These are phyloP conservation scores for Dactylella cylindrospora DNA, from an alignment of 2,329 filamentous ascomycete genomes.

Conservation along the genomic window DNA sequence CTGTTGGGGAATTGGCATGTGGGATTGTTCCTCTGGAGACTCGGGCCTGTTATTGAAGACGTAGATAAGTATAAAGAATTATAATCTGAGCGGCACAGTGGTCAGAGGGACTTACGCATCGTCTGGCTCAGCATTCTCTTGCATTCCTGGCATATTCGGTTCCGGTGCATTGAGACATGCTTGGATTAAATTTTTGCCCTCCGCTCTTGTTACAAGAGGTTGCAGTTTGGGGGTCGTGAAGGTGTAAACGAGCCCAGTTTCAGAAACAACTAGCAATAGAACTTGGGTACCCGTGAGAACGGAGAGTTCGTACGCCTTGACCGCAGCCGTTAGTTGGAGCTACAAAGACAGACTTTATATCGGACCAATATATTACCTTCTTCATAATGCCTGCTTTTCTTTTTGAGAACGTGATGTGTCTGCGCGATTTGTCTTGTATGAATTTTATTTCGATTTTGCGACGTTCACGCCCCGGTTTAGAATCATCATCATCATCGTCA, in stretches of 20 bases:
- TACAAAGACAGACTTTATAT: background rate
- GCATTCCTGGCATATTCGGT: constrained; percentile 70
- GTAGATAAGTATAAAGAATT: background rate
- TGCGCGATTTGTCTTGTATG: constrained; percentile 98
- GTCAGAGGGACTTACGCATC: constrained; percentile 44
- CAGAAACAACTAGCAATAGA: constrained; percentile 90
- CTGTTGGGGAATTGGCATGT: constrained; percentile 72
- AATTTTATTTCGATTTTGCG: constrained; percentile 99
- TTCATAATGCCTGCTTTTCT: constrained; percentile 99
- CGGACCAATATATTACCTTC: constrained; percentile 70
- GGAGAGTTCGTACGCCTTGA: constrained; percentile 90
- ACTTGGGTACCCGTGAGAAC: constrained; percentile 98
- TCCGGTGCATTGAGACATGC: constrained; percentile 96
- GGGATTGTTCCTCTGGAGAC: constrained; percentile 83
- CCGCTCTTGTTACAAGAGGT: constrained; percentile 94
- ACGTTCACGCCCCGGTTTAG: constrained; percentile 95
- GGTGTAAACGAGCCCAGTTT: constrained; percentile 95
- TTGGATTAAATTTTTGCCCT: constrained; percentile 99
- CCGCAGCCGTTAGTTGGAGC: constrained; percentile 39
- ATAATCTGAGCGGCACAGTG: background rate
- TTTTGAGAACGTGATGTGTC: constrained; percentile 99
- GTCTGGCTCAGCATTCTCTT: constrained; percentile 73
- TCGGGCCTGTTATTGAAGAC: constrained; percentile 63
- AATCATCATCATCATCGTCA: constrained; percentile 95
- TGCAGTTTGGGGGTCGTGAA: constrained; percentile 98